These are phyloP conservation scores for Marasmius tenuissimus DNA, from an alignment of 1,284 basidiomycete genomes.

Conservation along the genomic window DNA sequence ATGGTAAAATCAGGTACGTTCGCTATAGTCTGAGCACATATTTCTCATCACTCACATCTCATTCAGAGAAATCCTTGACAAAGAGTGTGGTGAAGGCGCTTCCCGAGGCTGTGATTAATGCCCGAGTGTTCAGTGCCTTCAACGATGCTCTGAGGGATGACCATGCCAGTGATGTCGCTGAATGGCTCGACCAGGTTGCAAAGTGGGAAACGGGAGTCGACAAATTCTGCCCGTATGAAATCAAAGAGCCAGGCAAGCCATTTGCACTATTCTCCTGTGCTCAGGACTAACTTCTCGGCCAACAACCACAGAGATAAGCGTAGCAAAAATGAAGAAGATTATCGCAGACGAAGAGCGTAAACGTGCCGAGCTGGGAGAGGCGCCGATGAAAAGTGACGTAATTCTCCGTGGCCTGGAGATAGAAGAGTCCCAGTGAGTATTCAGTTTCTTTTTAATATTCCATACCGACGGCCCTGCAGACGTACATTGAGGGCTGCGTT, in stretches of 20 bases:
- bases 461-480: too few species aligned
- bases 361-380: too few species aligned
- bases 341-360: too few species aligned
- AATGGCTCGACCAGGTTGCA: not conserved
- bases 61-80: not conserved
- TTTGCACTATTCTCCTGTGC: too few species aligned
- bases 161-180: not conserved
- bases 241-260: not conserved
- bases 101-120: not conserved
- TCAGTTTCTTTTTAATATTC: too few species aligned
- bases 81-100: not conserved
- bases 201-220: not conserved
- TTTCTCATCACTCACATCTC: not conserved
- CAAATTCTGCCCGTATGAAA: not conserved
- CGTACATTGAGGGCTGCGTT: too few species aligned
- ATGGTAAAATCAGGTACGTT: constrained; percentile 17
- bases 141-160: not conserved
- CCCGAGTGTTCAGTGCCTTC: not conserved
- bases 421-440: too few species aligned
- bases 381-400: too few species aligned
- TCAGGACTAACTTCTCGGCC: too few species aligned
- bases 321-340: too few species aligned
- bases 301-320: too few species aligned
- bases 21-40: not conserved
- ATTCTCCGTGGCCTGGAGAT: too few species aligned